phyloP scores from a whole-genome alignment of 2,329 filamentous ascomycete species.

The Penicillium sp. region DNA sequence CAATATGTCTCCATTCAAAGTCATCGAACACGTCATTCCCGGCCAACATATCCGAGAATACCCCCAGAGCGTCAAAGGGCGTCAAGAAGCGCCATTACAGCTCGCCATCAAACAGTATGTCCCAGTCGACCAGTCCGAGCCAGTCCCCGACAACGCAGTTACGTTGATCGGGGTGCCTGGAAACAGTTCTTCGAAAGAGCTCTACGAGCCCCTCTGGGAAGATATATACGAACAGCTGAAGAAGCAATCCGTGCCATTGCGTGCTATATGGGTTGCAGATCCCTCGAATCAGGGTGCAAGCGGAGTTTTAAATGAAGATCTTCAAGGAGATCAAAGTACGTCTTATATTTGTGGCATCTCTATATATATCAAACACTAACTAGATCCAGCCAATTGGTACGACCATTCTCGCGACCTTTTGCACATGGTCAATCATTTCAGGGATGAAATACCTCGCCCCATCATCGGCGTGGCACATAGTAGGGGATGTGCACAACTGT shows the following conservation, averaged over 20 bases:
- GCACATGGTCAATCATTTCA: slow-evolving; percentile 41
- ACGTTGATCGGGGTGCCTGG: slow-evolving; percentile 17
- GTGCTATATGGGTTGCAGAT: slow-evolving; percentile 79
- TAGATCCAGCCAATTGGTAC: slow-evolving; percentile 60
- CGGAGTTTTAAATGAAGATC: slow-evolving; percentile 65
- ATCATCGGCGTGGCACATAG: slow-evolving; percentile 79
- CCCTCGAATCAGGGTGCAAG: slow-evolving; percentile 72
- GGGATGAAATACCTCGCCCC: slow-evolving; percentile 44
- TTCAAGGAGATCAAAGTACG: slow-evolving; percentile 63
- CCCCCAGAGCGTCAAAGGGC: slow-evolving; percentile 43
- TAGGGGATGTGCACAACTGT: slow-evolving; percentile 68
- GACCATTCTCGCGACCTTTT: slow-evolving; percentile 76
- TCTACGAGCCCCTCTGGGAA: slow-evolving; percentile 83
- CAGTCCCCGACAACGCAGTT: slow-evolving; percentile 34
- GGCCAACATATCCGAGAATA: slow-evolving; percentile 53
- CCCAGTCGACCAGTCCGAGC: slow-evolving; percentile 42
- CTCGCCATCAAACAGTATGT: slow-evolving; percentile 55
- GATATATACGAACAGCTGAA: slow-evolving; percentile 60
- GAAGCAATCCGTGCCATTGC: slow-evolving; percentile 58
- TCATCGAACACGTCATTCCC: slow-evolving; percentile 43
- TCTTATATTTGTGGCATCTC: neutral
- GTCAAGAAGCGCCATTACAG: slow-evolving; percentile 49
- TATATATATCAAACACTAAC: neutral
- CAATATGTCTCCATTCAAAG: neutral
- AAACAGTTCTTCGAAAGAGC: slow-evolving; percentile 52